Base-by-base conservation (phyloP, 352 stramenopile genomes). In the Phytophthora hibernalis region DNA sequence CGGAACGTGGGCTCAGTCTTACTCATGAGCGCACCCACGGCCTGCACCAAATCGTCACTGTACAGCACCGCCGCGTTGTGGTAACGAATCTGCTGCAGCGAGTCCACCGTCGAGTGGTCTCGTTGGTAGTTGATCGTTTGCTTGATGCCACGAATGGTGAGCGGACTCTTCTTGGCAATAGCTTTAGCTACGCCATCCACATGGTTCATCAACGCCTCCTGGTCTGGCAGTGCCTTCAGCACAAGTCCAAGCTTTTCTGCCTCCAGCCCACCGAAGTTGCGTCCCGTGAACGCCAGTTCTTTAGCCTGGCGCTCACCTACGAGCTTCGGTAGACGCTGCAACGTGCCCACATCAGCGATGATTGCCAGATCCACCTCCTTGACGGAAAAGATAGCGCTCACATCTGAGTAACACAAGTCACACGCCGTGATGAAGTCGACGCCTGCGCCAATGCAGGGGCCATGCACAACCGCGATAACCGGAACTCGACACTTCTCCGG, bases 281-380 rank as follows among this genome's bases (percentile, higher is more conserved):
- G 84, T 11, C 90, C 89, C 13, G 90, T 97, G 74, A 86, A 96
- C 18, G 87, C 77, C 2, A 97, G 71, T 63, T 97, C 90, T 67
- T 95, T 95, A 7, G 90, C 83, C 22, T 83, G 82, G 61, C 91
- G 86, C 66, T 96, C 85, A 37, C 90, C 90, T 28, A 97, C 65
- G 48, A 96, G 82, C 61, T 91, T 91, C 0, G 90, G 90, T 15
- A 97, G 72, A 12, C 90, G 85, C 65, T 97, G 90, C 51, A 97
- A 73, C 31, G 90, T 96, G 10, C 90, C 90, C 8, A 97, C 76
- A 77, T 97, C 90, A 18, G 90, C 90, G 49, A 97, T 83, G 64
- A 97, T 97, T 8, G 86, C 90, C 37, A 97, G 72, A 52, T 97
- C 90, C 47, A 96, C 83, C 51, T 97, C 90, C 50, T 96, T 96